Evolutionary conservation across 352 stramenopile genomes (phyloP).

Genomic region (Sclerospora graminicola): DNA sequence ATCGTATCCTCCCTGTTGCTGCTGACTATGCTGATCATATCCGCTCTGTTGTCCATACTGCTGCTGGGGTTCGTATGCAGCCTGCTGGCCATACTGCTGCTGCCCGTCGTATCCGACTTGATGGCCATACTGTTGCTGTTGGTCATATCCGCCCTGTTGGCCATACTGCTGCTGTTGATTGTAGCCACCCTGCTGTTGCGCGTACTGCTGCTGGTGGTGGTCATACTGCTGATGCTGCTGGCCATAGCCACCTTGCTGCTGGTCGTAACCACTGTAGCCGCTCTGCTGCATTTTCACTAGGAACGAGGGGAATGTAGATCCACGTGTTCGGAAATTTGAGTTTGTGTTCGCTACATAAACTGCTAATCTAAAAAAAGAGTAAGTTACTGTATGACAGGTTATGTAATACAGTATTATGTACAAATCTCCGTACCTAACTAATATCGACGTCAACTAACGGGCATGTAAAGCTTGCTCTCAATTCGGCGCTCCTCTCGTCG

Average conservation of each 20-base stretch:
- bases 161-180: conserved; percentile 39
- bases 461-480: conserved; percentile 59
- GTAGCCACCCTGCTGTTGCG: conserved; percentile 28
- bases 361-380: not conserved
- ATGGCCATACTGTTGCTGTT: conserved; percentile 2
- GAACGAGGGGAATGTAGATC: too few species aligned
- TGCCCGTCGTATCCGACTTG: conserved; percentile 10
- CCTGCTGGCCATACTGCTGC: conserved; percentile 27
- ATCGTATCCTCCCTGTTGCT: conserved; percentile 29
- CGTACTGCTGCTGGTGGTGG: conserved; percentile 19
- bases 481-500: conserved; percentile 52
- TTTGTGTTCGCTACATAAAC: not conserved
- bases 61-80: conserved; percentile 7
- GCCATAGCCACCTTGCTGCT: conserved; percentile 30
- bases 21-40: conserved; percentile 10
- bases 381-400: too few species aligned
- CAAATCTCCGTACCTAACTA: not conserved
- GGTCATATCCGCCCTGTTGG: conserved; percentile 26
- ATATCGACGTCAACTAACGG: conserved; percentile 41
- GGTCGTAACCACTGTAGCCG: conserved; percentile 27
- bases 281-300: conserved; percentile 41
- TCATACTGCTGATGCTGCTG: conserved; percentile 27
- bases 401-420: not conserved
- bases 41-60: conserved; percentile 1
- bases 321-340: conserved; percentile 4